A percentile compares a stretch with the other conserved stretches of the same genome.
phyloP scores from a whole-genome alignment of 164 flowering plant species.

The Sextonia rubra region DNA sequence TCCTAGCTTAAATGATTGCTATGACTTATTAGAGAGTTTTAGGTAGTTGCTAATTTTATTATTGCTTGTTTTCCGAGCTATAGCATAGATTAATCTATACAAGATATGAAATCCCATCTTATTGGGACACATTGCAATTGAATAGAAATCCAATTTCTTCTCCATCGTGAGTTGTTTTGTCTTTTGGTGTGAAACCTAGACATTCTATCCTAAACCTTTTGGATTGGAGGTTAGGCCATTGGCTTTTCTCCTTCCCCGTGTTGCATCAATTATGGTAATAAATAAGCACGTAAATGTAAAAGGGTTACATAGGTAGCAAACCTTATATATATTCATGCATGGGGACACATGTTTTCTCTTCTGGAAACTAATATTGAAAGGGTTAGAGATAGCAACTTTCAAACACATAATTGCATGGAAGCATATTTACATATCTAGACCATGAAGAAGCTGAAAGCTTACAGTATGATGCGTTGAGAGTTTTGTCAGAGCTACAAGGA shows the following conservation, averaged over 20 bases:
- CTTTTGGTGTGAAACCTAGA: too few species aligned
- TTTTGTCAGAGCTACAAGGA: conserved; percentile 9
- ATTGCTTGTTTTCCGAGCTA: not conserved
- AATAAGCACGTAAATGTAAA: not conserved
- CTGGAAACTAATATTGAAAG: not conserved
- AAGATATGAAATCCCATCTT: too few species aligned
- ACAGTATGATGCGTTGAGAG: conserved; percentile 14
- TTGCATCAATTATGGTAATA: too few species aligned
- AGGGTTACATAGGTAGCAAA: not conserved
- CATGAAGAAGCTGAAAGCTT: conserved; percentile 7
- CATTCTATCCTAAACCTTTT: too few species aligned
- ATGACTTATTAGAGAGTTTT: too few species aligned
- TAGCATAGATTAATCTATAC: too few species aligned
- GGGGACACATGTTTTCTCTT: not conserved
- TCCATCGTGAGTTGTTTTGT: too few species aligned
- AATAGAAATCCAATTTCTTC: too few species aligned
- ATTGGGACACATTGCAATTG: too few species aligned
- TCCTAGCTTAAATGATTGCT: too few species aligned
- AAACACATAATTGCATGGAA: not conserved
- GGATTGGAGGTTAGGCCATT: too few species aligned
- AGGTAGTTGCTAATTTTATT: not conserved
- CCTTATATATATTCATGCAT: not conserved
- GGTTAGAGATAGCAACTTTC: not conserved
- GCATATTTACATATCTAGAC: not conserved
- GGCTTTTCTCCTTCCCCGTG: too few species aligned